phyloP scores from a whole-genome alignment of 805 yeast species.

The Scheffersomyces amazonensis region DNA sequence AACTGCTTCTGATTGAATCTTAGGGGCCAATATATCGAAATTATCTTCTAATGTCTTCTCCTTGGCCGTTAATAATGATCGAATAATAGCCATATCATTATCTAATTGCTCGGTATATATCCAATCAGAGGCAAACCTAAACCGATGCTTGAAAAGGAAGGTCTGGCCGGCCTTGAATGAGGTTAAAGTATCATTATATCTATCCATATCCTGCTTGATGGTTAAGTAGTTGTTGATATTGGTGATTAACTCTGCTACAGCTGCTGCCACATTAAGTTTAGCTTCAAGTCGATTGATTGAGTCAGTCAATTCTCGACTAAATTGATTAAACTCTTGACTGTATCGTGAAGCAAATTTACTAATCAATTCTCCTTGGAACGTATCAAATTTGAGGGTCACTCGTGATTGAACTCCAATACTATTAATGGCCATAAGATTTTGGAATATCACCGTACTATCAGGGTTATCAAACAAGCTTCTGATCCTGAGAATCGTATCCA shows the following conservation, averaged over 20 bases:
- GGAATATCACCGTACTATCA: slow-evolving; percentile 37
- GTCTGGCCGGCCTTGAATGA: slow-evolving; percentile 26
- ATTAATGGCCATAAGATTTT: slow-evolving; percentile 36
- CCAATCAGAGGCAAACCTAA: slow-evolving; percentile 52
- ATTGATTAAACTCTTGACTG: slow-evolving; percentile 19
- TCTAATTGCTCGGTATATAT: slow-evolving; percentile 62
- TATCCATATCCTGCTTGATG: slow-evolving; percentile 4
- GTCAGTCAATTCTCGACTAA: slow-evolving; percentile 17
- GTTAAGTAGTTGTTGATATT: slow-evolving; percentile 26
- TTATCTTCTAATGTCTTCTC: slow-evolving; percentile 38
- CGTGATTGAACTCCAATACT: slow-evolving; percentile 53
- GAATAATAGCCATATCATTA: slow-evolving; percentile 41
- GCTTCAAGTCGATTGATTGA: slow-evolving; percentile 13
- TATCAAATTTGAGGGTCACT: slow-evolving; percentile 52
- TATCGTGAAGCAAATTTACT: slow-evolving; percentile 39
- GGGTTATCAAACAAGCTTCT: slow-evolving; percentile 51
- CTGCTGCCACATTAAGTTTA: slow-evolving; percentile 36
- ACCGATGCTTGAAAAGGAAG: slow-evolving; percentile 41
- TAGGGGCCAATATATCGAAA: slow-evolving; percentile 38
- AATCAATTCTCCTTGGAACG: slow-evolving; percentile 52
- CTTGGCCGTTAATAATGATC: slow-evolving; percentile 34
- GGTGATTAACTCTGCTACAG: slow-evolving; percentile 36
- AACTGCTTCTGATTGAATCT: slow-evolving; percentile 37
- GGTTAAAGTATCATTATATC: slow-evolving; percentile 7
- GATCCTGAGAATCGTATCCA: slow-evolving; percentile 37